Conservation (phyloP, 2,329 filamentous ascomycete species). For the Colletotrichum lupini region DNA sequence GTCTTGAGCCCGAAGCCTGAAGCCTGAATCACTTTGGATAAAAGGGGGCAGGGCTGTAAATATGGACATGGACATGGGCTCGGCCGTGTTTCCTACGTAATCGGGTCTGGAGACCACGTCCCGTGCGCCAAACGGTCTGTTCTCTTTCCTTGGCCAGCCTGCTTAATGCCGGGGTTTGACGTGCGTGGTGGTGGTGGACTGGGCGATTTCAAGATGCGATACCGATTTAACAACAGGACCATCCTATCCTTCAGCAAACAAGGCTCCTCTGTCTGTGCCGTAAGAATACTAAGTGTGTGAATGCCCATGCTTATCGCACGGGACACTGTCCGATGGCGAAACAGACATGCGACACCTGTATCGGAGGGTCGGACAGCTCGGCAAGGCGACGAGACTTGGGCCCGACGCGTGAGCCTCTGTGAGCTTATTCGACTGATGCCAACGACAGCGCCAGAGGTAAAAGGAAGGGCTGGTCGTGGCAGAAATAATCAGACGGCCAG, state of each 20-base stretch:
- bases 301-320: constrained; percentile 6
- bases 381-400: constrained; percentile 13
- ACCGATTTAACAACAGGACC: constrained; percentile 4
- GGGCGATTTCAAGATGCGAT: constrained; percentile 1
- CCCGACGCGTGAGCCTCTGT: constrained; percentile 21
- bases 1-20: neutral
- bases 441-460: neutral
- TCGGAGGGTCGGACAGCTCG: constrained; percentile 31
- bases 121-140: constrained; percentile 25
- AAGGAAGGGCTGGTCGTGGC: neutral
- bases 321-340: constrained; percentile 21
- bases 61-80: constrained; percentile 3
- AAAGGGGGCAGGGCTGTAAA: neutral
- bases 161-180: constrained; percentile 13
- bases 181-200: neutral
- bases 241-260: neutral
- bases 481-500: constrained; percentile 16
- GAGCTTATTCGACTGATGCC: constrained; percentile 31
- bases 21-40: neutral
- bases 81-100: constrained; percentile 5
- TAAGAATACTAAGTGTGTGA: neutral
- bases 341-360: constrained; percentile 34
- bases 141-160: constrained; percentile 1
- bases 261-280: constrained; percentile 23
- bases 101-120: constrained; percentile 10